Conservation (phyloP, 2,329 filamentous ascomycete species). For the Davidsoniella virescens region DNA sequence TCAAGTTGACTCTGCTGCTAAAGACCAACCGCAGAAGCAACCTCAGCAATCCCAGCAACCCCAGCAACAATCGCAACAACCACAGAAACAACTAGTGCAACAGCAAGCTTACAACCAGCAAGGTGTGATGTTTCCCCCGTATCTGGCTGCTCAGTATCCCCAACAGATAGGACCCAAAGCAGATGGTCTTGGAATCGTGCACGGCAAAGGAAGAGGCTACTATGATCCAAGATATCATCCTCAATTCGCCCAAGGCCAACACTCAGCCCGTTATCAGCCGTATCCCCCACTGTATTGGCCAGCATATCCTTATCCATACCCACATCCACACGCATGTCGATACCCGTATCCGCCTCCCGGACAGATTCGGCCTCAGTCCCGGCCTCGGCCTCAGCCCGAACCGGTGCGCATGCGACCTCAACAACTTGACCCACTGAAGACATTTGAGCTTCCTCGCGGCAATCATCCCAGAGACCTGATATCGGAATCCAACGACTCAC, state of each 20-base stretch:
- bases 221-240: no score
- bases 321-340: not conserved
- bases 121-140: no score
- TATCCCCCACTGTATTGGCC: no score
- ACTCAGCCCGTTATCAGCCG: no score
- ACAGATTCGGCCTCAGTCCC: not conserved
- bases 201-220: no score
- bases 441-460: slow-evolving; percentile 2
- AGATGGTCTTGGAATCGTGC: no score
- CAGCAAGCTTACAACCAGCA: not conserved
- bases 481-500: slow-evolving; percentile 3
- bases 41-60: not conserved
- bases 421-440: not conserved
- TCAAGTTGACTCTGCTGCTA: not conserved
- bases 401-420: no score
- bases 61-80: not conserved
- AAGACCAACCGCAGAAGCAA: not conserved
- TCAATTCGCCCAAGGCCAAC: no score
- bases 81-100: not conserved
- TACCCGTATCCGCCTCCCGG: not conserved
- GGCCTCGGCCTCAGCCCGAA: not conserved
- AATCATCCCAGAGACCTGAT: not conserved
- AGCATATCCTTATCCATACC: no score
- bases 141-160: no score
- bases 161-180: no score